These are phyloP conservation scores for Pichia scutulata DNA, from an alignment of 805 yeast species.

Conservation along the genomic window DNA sequence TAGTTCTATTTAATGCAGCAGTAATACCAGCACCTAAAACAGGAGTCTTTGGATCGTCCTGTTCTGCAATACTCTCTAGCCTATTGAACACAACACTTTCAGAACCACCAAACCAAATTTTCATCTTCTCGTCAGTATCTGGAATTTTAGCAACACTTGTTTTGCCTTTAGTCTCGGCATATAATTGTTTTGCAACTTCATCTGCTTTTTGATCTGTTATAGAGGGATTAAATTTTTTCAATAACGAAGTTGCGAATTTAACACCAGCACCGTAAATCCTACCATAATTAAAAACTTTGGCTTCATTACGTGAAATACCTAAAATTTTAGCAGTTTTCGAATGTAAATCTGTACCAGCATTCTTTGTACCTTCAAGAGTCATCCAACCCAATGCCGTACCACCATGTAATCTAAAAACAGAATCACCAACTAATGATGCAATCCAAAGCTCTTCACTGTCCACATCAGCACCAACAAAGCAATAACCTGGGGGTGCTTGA, in stretches of 20 bases:
- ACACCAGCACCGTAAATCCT: constrained; percentile 97
- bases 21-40: constrained; percentile 92
- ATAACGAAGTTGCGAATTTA: constrained; percentile 75
- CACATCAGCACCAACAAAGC: constrained; percentile 96
- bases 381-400: constrained; percentile 98
- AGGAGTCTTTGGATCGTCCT: constrained; percentile 78
- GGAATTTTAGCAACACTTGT: constrained; percentile 19
- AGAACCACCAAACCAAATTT: constrained; percentile 78
- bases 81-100: constrained; percentile 89
- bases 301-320: constrained; percentile 85
- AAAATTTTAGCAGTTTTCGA: constrained; percentile 86
- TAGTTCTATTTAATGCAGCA: constrained; percentile 59
- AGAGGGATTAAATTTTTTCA: constrained; percentile 74
- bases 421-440: constrained; percentile 90
- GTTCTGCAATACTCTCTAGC: constrained; percentile 79
- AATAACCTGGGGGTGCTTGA: constrained; percentile 81
- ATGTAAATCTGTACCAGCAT: constrained; percentile 88
- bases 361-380: constrained; percentile 94
- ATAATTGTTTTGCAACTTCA: constrained; percentile 55
- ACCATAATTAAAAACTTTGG: constrained; percentile 93
- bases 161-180: constrained; percentile 78
- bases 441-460: constrained; percentile 99
- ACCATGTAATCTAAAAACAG: constrained; percentile 83
- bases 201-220: constrained; percentile 61
- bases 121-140: constrained; percentile 9